Evolutionary conservation across 108 stramenopile genomes (phyloP), one percentile per base, ranked within the genome.

Genomic region (Cyclotella choctawhatcheeana): DNA sequence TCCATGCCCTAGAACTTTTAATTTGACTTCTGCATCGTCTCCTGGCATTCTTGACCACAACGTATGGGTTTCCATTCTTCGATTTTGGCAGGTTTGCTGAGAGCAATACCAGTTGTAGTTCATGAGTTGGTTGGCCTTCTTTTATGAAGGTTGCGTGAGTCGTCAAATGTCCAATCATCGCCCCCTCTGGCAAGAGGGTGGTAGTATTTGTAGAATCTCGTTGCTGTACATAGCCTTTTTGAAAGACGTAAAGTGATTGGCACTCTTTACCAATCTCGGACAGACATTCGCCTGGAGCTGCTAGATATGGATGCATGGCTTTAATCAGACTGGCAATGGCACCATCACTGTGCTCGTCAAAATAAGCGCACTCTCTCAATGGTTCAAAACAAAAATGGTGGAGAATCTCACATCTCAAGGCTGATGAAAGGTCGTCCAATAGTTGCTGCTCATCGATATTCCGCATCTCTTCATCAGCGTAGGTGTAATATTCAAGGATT

Each of bases 391-490:
- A 84, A 75, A 84, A 84, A 32, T 65, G 69, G 10, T 31, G 26
- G 17, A 85, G 56, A 35, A 85, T 69, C 31, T 75, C 68, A 24
- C 55, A 54, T 43, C 44, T 69, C 26, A 85, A 35, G 31, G 80
- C 27, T 16, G 65, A 34, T 16, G 77, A 74, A 8, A 85, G 44
- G 20, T 85, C 77, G 17, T 37, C 31, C 3, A 85, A 27, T 31
- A 85, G 53, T 21, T 50, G 37, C 18, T 34, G 35, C 33, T 82
- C 84, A 55, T 85, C 77, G 22, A 85, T 59, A 40, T 85, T 85
- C 8, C 67, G 37, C 60, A 85, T 67, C 45, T 85, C 80, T 0
- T 31, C 51, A 40, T 85, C 81, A 1, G 54, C 76, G 58, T 85
- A 85, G 0, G 54, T 33, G 56, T 75, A 85, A 44, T 74, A 85